Base-by-base conservation (phyloP, 2,329 filamentous ascomycete species). In the Alternaria metachromatica region DNA sequence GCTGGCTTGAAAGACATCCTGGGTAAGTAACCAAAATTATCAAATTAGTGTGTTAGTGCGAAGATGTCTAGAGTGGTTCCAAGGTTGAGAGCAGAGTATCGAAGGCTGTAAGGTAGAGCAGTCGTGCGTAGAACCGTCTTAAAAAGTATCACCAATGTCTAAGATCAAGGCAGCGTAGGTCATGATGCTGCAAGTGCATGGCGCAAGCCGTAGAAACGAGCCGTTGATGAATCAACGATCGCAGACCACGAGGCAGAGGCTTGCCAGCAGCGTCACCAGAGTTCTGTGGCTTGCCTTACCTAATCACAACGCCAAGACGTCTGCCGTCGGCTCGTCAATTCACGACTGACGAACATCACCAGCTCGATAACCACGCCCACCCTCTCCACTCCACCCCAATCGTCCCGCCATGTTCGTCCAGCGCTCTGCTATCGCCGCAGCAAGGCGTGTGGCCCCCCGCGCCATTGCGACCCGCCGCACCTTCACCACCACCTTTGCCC, bases 391-490 rank as follows among this genome's bases (percentile, higher is more conserved):
- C 72, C 75, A 77, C 73, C 61, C 77, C 78, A 80, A 80, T 77
- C 73, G 73, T 63, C 65, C 64, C 75, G 74, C 74, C 72, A 83
- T 83, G 80, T 81, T 85, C 73, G 80, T 85, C 77, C 83, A 84
- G 72, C 83, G 84, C 77, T 84, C 83, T 67, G 83, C 81, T 64
- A 77, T 84, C 63, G 80, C 82, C 72, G 80, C 84, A 67, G 80
- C 80, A 64, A 79, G 82, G 78, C 83, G 82, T 72, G 78, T 78
- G 60, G 80, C 81, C 70, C 74, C 81, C 66, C 73, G 75, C 66
- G 81, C 80, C 67, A 65, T 80, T 63, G 77, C 79, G 28, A 53
- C 49, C 70, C 76, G 75, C 63, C 82, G 84, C 76, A 80, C 80
- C 63, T 85, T 86, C 74, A 80, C 83, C 66, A 80, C 80, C 70